Evolutionary conservation across 2,329 filamentous ascomycete genomes (phyloP), one percentile per base, ranked within the genome.

Genomic region (Pestalotiopsis sp.): DNA sequence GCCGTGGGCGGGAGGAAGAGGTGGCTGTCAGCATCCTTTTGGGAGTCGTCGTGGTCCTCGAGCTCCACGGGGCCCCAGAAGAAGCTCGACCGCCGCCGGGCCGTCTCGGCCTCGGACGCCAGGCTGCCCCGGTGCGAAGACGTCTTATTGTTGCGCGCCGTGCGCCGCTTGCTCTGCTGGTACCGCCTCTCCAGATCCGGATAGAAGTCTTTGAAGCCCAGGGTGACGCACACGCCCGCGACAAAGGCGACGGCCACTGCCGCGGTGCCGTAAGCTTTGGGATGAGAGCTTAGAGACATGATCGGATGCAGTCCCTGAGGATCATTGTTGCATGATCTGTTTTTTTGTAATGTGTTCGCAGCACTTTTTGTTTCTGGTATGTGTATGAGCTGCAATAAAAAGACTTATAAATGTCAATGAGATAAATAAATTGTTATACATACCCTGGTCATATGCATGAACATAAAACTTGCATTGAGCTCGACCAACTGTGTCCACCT

Each of bases 201-300:
- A 75, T 94, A 95, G 49, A 95, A 80, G 77, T 95, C 92, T 80
- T 94, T 94, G 82, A 94, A 90, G 69, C 91, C 91, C 2, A 96
- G 81, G 0, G 94, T 94, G 68, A 95, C 80, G 65, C 94, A 83
- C 66, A 94, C 86, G 58, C 95, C 94, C 11, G 93, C 86, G n/a
- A 91, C 79, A 75, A 98, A 97, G 76, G 93, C 92, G 23, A 90
- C 82, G 68, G 89, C 85, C 57, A 94, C 79, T 71, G 91, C 93
- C 36, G 90, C 88, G 3, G 86, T 86, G 79, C 89, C 87, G 76
- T 91, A 91, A 70, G 85, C 86, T 76, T 85, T 86, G 31, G 89
- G 87, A 71, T 91, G 88, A 73, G 89, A 85, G 75, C 84, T 88
- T 68, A 90, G 78, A 71, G 88, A 87, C 89, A 91, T 91, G 69